These are phyloP conservation scores for Auriscalpium microsporum DNA, from an alignment of 768 basidiomycete species.

Conservation along the genomic window DNA sequence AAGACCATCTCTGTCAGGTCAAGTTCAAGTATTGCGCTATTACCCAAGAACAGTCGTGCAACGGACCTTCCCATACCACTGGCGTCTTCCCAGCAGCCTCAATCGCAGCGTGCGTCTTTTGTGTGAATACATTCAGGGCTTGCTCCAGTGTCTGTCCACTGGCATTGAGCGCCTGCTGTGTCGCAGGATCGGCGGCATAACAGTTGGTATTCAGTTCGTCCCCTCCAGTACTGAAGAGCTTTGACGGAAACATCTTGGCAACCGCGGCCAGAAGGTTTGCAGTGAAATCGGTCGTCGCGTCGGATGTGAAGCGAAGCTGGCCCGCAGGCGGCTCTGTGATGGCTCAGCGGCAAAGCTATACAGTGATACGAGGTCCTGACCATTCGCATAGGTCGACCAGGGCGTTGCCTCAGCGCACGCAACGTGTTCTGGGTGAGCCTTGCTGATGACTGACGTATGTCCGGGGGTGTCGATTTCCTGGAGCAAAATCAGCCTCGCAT, in stretches of 20 bases:
- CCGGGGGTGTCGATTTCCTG: constrained; percentile 82
- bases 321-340: constrained; percentile 66
- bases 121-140: constrained; percentile 31
- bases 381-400: constrained; percentile 53
- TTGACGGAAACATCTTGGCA: constrained; percentile 43
- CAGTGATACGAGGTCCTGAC: constrained; percentile 3
- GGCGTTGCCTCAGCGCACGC: constrained; percentile 55
- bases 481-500: background rate
- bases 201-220: constrained; percentile 38
- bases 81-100: constrained; percentile 35
- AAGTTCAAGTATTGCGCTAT: too few species aligned
- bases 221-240: constrained; percentile 60
- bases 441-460: constrained; percentile 60
- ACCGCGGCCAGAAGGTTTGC: constrained; percentile 42
- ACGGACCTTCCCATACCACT: constrained; percentile 37
- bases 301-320: constrained; percentile 65
- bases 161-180: constrained; percentile 23
- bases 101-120: constrained; percentile 26
- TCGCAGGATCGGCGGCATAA: constrained; percentile 30
- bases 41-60: too few species aligned
- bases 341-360: background rate
- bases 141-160: constrained; percentile 30
- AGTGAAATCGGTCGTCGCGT: constrained; percentile 53
- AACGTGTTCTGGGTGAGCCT: constrained; percentile 63
- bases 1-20: constrained; percentile 26